A percentile compares a stretch with the other conserved stretches of the same genome.
These are phyloP conservation scores for Glycine latifolia DNA, from an alignment of 306 rosid species.

Conservation along the genomic window DNA sequence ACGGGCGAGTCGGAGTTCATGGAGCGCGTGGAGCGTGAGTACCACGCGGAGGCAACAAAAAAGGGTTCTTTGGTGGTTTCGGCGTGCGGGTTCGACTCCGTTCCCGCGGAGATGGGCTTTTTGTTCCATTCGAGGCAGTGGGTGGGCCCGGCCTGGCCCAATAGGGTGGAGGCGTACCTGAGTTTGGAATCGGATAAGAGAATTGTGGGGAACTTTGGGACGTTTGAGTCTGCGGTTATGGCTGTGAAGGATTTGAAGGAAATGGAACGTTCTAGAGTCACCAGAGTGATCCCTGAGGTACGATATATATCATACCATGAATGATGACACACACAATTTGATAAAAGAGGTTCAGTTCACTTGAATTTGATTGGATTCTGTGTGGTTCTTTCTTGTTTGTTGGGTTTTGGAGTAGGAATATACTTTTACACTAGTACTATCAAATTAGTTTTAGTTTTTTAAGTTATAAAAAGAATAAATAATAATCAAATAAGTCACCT, in stretches of 20 bases:
- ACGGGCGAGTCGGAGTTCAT: slow-evolving; percentile 92
- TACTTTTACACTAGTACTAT: background rate
- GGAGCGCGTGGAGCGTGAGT: slow-evolving; percentile 71
- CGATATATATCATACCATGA: too few species aligned
- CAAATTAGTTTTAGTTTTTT: background rate
- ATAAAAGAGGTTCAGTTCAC: background rate
- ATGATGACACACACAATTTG: too few species aligned
- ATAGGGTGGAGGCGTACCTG: slow-evolving; percentile 66
- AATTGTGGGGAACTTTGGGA: slow-evolving; percentile 79
- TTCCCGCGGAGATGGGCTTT: slow-evolving; percentile 89
- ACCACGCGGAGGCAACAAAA: slow-evolving; percentile 55
- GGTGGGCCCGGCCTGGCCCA: slow-evolving; percentile 48
- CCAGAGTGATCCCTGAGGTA: slow-evolving; percentile 5
- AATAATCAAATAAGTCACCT: too few species aligned
- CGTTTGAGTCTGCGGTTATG: slow-evolving; percentile 85
- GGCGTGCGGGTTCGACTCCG: slow-evolving; percentile 92
- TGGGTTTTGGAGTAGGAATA: background rate
- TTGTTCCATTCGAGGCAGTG: slow-evolving; percentile 82
- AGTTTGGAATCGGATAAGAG: slow-evolving; percentile 73
- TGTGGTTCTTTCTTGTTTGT: slow-evolving; percentile 1
- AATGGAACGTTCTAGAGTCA: slow-evolving; percentile 17
- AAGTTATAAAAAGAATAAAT: background rate
- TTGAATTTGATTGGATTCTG: background rate
- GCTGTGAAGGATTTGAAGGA: slow-evolving; percentile 70
- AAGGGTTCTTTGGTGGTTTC: slow-evolving; percentile 73